phyloP scores from a whole-genome alignment of 148 eudicot species.

The Vaccinium myrtillus region DNA sequence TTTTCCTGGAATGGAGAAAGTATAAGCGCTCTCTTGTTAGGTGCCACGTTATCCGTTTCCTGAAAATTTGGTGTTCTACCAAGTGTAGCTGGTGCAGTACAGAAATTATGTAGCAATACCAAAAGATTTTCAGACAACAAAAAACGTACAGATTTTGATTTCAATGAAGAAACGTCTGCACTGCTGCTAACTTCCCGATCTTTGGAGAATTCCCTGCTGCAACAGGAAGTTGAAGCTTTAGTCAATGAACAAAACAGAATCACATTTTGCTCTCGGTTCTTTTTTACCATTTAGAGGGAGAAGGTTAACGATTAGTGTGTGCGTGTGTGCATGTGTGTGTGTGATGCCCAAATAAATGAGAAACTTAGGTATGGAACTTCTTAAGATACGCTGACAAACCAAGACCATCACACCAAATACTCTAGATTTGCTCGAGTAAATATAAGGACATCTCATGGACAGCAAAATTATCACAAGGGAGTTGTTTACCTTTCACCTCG shows the following conservation, averaged over 20 bases:
- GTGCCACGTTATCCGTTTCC: background rate
- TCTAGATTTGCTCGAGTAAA: background rate
- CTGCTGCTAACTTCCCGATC: conserved; percentile 70
- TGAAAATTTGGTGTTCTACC: background rate
- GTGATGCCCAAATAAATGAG: background rate
- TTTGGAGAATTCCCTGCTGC: conserved; percentile 54
- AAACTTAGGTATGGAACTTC: background rate
- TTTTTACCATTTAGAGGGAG: background rate
- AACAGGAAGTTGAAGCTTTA: background rate
- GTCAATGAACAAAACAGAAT: background rate
- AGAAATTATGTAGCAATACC: conserved; percentile 19
- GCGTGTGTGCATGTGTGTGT: no score
- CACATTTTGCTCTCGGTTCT: background rate
- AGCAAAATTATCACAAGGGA: background rate
- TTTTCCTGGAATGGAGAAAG: background rate
- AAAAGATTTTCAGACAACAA: conserved; percentile 28
- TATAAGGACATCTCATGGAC: background rate
- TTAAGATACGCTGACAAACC: background rate
- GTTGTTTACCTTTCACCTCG: conserved; percentile 56
- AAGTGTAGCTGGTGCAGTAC: conserved; percentile 13
- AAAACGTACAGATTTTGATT: conserved; percentile 71
- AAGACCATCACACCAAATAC: background rate
- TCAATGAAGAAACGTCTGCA: conserved; percentile 43
- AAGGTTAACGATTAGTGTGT: background rate
- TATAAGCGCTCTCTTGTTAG: background rate